A percentile compares a stretch with the other conserved stretches of the same genome.
These are phyloP conservation scores for Carex kokanica DNA, from an alignment of 176 grass and related monocot species.

Conservation along the genomic window DNA sequence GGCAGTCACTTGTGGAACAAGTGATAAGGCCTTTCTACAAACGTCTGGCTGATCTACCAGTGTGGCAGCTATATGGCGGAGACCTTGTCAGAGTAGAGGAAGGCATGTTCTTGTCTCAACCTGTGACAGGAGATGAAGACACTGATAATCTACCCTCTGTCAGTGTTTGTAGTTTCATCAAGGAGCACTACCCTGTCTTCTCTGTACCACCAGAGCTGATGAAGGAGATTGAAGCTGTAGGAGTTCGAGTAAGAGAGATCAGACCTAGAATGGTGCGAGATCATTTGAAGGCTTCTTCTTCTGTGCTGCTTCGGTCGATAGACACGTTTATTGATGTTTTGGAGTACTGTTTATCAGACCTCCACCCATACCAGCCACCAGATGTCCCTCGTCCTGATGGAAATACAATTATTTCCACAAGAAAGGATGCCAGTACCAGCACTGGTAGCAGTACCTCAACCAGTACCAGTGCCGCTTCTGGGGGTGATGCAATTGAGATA, in stretches of 20 bases:
- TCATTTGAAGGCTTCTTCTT: constrained; percentile 79
- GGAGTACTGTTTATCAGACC: constrained; percentile 89
- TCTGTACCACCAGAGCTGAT: constrained; percentile 95
- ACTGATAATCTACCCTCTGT: constrained; percentile 66
- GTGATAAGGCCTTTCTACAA: constrained; percentile 94
- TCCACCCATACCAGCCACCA: constrained; percentile 58
- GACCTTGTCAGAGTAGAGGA: constrained; percentile 94
- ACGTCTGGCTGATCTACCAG: constrained; percentile 85
- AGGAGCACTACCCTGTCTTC: constrained; percentile 97
- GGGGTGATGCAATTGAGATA: constrained; percentile 90
- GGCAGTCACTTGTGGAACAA: constrained; percentile 83
- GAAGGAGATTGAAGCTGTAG: constrained; percentile 84
- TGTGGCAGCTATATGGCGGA: constrained; percentile 88
- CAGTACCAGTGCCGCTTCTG: constrained; percentile 39
- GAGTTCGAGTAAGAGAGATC: constrained; percentile 74
- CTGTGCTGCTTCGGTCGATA: constrained; percentile 79
- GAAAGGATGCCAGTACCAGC: background rate
- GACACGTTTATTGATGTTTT: constrained; percentile 89
- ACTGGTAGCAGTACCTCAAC: background rate
- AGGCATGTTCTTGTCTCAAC: constrained; percentile 92
- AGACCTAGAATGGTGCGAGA: constrained; percentile 89
- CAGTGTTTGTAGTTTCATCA: constrained; percentile 97
- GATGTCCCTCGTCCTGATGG: constrained; percentile 39
- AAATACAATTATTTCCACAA: constrained; percentile 1
- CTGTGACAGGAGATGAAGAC: constrained; percentile 61